Evolutionary conservation across 257 asterid genomes (phyloP).

Genomic region (Ophiorrhiza pumila): DNA sequence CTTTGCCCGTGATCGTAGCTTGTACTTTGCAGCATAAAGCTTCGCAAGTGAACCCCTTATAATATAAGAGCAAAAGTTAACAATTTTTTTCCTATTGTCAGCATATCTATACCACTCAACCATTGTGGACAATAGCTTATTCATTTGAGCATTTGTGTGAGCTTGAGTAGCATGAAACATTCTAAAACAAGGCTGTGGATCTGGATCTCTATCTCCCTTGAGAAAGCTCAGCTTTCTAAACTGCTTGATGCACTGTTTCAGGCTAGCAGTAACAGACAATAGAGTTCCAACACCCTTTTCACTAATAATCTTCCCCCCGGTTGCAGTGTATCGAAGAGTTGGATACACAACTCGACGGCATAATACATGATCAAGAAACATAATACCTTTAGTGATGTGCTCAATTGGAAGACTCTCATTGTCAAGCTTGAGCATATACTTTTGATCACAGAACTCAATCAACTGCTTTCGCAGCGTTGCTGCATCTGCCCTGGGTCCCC

Average conservation of each 20-base stretch:
- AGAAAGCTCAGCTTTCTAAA: slow-evolving; percentile 74
- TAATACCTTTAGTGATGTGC: slow-evolving; percentile 93
- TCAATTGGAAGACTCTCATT: slow-evolving; percentile 89
- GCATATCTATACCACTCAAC: slow-evolving; percentile 99
- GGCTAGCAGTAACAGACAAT: slow-evolving; percentile 90
- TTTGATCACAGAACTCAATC: slow-evolving; percentile 84
- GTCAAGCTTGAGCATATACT: slow-evolving; percentile 84
- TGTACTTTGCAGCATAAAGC: slow-evolving; percentile 96
- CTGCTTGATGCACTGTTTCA: slow-evolving; percentile 87
- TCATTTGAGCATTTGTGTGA: slow-evolving; percentile 98
- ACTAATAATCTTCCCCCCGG: slow-evolving; percentile 95
- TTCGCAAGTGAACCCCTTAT: slow-evolving; percentile 96
- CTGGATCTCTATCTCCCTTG: slow-evolving; percentile 97
- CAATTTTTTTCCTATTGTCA: slow-evolving; percentile 89
- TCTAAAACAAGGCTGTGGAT: slow-evolving; percentile 96
- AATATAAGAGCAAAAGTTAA: slow-evolving; percentile 87
- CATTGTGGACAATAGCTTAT: slow-evolving; percentile 75
- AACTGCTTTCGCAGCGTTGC: slow-evolving; percentile 80
- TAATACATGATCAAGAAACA: slow-evolving; percentile 96
- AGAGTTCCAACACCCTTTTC: slow-evolving; percentile 96
- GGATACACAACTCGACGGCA: slow-evolving; percentile 96
- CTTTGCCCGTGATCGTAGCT: slow-evolving; percentile 91
- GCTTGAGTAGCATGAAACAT: slow-evolving; percentile 99
- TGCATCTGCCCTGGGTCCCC: slow-evolving; percentile 98
- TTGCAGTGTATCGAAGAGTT: slow-evolving; percentile 87